phyloP scores from a whole-genome alignment of 148 eudicot genomes.

The Heliamphora exappendiculata region DNA sequence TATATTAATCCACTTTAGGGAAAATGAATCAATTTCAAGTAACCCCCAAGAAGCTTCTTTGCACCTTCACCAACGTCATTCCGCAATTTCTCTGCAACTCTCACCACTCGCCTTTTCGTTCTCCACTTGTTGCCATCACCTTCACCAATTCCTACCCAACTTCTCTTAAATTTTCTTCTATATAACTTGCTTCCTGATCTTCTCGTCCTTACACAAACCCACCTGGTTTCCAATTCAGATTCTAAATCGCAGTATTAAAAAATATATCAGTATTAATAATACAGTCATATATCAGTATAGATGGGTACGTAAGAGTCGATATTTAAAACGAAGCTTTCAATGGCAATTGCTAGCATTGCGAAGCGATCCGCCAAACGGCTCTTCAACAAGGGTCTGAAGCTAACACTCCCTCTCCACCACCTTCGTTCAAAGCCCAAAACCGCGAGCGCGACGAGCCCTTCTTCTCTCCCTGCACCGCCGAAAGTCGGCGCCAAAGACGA shows the following conservation, averaged over 20 bases:
- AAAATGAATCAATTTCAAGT: not conserved
- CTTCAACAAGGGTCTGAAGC: conserved; percentile 17
- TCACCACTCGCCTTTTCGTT: not conserved
- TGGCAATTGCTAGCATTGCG: conserved; percentile 24
- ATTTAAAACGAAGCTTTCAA: conserved; percentile 2
- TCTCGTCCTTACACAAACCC: not conserved
- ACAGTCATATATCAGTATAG: too few species aligned
- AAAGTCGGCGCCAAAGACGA: conserved; percentile 29
- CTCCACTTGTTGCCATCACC: not conserved
- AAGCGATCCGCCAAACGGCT: conserved; percentile 26
- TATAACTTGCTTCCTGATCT: not conserved
- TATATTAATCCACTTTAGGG: not conserved
- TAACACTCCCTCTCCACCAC: conserved; percentile 15
- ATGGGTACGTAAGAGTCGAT: too few species aligned
- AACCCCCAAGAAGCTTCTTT: conserved; percentile 29
- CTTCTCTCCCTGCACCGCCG: not conserved
- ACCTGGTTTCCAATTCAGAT: too few species aligned
- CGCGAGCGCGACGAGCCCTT: conserved; percentile 2
- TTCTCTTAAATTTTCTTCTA: too few species aligned
- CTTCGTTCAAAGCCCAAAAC: conserved; percentile 18
- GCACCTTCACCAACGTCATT: conserved; percentile 15
- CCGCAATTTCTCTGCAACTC: conserved; percentile 10
- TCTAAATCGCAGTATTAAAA: too few species aligned
- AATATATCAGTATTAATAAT: too few species aligned
- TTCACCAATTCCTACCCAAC: too few species aligned